phyloP scores from a whole-genome alignment of 768 basidiomycete species.

The Paxillus rubicundulus region DNA sequence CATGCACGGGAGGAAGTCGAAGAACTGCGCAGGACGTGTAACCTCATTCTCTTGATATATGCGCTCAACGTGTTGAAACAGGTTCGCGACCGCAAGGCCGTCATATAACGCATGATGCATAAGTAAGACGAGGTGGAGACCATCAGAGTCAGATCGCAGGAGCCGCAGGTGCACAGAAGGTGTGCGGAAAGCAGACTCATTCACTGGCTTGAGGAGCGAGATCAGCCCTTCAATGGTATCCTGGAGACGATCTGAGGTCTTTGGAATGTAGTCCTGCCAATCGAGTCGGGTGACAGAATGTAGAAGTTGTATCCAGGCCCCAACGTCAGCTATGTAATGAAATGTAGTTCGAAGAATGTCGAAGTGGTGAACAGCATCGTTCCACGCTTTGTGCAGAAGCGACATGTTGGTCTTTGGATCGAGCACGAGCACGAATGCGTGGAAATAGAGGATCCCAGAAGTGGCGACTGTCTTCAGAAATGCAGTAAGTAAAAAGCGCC shows the following conservation, averaged over 20 bases:
- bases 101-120: slow-evolving; percentile 52
- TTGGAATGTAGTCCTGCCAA: slow-evolving; percentile 22
- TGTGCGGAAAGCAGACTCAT: slow-evolving; percentile 25
- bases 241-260: slow-evolving; percentile 9
- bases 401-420: slow-evolving; percentile 19
- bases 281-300: slow-evolving; percentile 23
- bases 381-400: slow-evolving; percentile 38
- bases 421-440: slow-evolving; percentile 29
- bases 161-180: slow-evolving; percentile 32
- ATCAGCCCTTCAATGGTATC: slow-evolving; percentile 10
- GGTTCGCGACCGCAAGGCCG: slow-evolving; percentile 39
- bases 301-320: slow-evolving; percentile 29
- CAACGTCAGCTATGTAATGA: slow-evolving; percentile 38
- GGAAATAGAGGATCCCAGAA: slow-evolving; percentile 31
- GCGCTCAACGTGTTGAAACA: slow-evolving; percentile 33
- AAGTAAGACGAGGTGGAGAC: slow-evolving; percentile 33
- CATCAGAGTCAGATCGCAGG: slow-evolving; percentile 3
- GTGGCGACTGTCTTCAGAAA: slow-evolving; percentile 28
- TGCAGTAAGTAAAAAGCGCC: not conserved
- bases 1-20: slow-evolving; percentile 37
- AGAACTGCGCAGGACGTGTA: slow-evolving; percentile 31
- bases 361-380: slow-evolving; percentile 27
- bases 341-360: slow-evolving; percentile 48
- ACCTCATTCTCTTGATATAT: slow-evolving; percentile 27
- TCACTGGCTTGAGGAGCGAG: slow-evolving; percentile 11